Evolutionary conservation across 2,329 filamentous ascomycete species (phyloP), one percentile per base, ranked within the genome.

Genomic region (Botrytis elliptica): DNA sequence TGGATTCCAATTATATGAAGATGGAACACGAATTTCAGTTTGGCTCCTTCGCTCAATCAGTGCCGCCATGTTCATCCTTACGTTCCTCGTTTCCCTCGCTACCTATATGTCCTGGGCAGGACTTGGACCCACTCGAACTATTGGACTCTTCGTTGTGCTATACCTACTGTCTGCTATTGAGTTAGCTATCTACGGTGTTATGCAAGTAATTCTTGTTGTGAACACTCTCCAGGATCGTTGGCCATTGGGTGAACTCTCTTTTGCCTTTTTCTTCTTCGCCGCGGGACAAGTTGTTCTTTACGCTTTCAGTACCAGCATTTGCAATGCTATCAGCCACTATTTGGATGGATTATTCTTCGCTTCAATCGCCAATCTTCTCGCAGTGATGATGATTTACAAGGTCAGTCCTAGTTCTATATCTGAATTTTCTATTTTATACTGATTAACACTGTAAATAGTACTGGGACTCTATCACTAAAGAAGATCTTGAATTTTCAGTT

Each of bases 351-450:
- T 98, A 66, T 97, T 98, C 85, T 95, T 99, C 81, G 93, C 94
- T 7, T 98, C 95, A 0, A 91, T 95, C 72, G 96, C 94, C 85
- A 99, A 99, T 81, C 84, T 99, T 63, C 86, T 99, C 62, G 94
- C 91, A 20, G 95, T 99, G 75, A 99, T 99, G 96, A 99, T 98
- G 96, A 91, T 99, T 55, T 99, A 99, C 88, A 99, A 99, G 92
- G 94, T 91, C 83, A 76, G 85, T 80, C 72, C 59, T 22, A 42
- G 10, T 46, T 38, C 16, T 3, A 38, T 18, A 4, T 60, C 12
- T 40, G 16, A 33, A 36, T 38, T 12, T 29, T 20, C 22, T 20
- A 49, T 16, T 22, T 9, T 22, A 40, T n/a, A 18, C 33, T 55
- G 55, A 46, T 22, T 60, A 70, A 72, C 14, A 25, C 38, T 63